A percentile compares a stretch with the other conserved stretches of the same genome.
phyloP scores from a whole-genome alignment of 1,284 basidiomycete genomes.

The Somion occarium region DNA sequence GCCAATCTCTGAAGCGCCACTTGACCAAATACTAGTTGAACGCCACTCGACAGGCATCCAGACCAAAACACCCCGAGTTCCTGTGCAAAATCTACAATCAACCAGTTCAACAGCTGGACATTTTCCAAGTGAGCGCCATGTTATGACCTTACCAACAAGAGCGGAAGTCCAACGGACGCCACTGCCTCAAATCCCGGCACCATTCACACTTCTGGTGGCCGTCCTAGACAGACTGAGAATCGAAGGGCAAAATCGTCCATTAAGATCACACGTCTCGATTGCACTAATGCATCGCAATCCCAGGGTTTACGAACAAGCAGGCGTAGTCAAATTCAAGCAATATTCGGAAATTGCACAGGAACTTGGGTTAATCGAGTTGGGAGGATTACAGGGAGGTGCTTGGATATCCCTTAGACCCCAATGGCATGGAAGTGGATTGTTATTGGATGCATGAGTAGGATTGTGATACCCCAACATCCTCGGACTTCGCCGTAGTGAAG shows the following conservation, averaged over 20 bases:
- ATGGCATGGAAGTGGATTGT: constrained; percentile 11
- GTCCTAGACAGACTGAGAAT: constrained; percentile 24
- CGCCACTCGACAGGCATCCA: too few relatives aligned
- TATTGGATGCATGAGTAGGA: too few relatives aligned
- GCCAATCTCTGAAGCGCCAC: too few relatives aligned
- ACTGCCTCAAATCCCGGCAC: constrained; percentile 11
- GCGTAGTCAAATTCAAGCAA: constrained; percentile 40
- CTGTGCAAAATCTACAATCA: too few relatives aligned
- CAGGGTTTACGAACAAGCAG: constrained; percentile 12
- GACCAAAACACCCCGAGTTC: too few relatives aligned
- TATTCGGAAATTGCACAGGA: constrained; percentile 42
- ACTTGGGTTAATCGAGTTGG: constrained; percentile 41
- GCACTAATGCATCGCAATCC: background rate
- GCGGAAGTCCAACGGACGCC: too few relatives aligned
- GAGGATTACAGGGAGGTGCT: constrained; percentile 34
- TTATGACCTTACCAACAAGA: too few relatives aligned
- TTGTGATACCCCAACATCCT: too few relatives aligned
- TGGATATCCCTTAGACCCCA: constrained; percentile 40
- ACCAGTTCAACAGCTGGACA: too few relatives aligned
- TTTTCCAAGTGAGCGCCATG: too few relatives aligned
- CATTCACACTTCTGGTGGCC: constrained; percentile 14
- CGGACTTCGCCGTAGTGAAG: too few relatives aligned
- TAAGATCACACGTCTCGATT: background rate
- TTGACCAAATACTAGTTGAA: too few relatives aligned
- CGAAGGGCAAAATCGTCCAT: constrained; percentile 28